These are phyloP conservation scores for Phytophthora litchii DNA, from an alignment of 352 stramenopile genomes.

Conservation along the genomic window DNA sequence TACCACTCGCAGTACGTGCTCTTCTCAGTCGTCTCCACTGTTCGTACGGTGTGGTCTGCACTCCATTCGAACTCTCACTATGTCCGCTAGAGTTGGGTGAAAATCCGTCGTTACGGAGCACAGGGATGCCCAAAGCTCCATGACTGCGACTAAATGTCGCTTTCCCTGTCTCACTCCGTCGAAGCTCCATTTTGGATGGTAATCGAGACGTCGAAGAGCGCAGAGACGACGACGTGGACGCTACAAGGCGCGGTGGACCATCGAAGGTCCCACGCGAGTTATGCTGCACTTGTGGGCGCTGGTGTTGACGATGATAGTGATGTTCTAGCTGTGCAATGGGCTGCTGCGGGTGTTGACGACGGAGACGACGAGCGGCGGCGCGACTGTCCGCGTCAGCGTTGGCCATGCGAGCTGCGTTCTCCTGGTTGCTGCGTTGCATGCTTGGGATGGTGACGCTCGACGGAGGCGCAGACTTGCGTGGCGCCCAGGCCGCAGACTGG, in stretches of 20 bases:
- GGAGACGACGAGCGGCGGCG: slow-evolving; percentile 25
- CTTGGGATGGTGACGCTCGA: slow-evolving; percentile 19
- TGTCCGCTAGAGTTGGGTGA: slow-evolving; percentile 22
- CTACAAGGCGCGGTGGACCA: slow-evolving; percentile 23
- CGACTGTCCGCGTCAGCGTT: slow-evolving; percentile 22
- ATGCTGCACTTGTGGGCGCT: slow-evolving; percentile 11
- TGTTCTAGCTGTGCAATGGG: slow-evolving; percentile 43
- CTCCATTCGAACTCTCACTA: slow-evolving; percentile 4
- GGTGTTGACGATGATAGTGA: slow-evolving; percentile 37
- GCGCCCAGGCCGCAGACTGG: slow-evolving; percentile 15
- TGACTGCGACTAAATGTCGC: slow-evolving; percentile 24
- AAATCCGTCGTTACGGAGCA: slow-evolving; percentile 45
- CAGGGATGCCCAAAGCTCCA: slow-evolving; percentile 40
- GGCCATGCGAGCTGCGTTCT: slow-evolving; percentile 20
- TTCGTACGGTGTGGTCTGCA: slow-evolving; percentile 37
- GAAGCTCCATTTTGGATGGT: slow-evolving; percentile 29
- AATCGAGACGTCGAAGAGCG: slow-evolving; percentile 26
- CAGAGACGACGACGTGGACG: slow-evolving; percentile 10
- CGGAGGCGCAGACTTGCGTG: slow-evolving; percentile 10
- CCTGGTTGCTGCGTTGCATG: slow-evolving; percentile 25
- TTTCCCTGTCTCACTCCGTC: slow-evolving; percentile 19
- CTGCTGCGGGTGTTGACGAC: slow-evolving; percentile 36
- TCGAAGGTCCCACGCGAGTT: slow-evolving; percentile 18
- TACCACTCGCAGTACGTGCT: slow-evolving; percentile 65
- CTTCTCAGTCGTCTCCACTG: slow-evolving; percentile 47